Evolutionary conservation across 1,284 basidiomycete species (phyloP).

Genomic region (Ganoderma lingzhi): DNA sequence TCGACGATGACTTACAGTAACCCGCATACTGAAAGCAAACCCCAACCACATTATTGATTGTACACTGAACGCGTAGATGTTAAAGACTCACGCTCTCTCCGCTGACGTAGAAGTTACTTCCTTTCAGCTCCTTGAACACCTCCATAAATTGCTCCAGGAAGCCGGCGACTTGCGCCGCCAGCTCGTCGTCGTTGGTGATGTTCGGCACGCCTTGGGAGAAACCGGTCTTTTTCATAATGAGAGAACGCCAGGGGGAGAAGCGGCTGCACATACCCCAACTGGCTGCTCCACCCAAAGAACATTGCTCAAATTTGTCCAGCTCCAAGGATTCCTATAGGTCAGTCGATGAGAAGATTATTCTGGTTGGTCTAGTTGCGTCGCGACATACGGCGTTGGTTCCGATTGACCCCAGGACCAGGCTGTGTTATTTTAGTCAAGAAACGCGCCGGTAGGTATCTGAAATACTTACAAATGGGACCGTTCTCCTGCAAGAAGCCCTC

Average conservation of each 20-base stretch:
- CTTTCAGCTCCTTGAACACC: slow-evolving; percentile 48
- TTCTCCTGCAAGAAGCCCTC: slow-evolving; percentile 60
- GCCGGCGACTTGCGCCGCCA: slow-evolving; percentile 47
- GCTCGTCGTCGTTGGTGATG: slow-evolving; percentile 48
- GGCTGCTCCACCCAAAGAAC: slow-evolving; percentile 61
- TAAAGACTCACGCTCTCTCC: slow-evolving; percentile 43
- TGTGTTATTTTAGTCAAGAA: slow-evolving; percentile 31
- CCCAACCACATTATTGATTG: neutral
- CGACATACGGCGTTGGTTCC: slow-evolving; percentile 51
- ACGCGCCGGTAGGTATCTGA: neutral
- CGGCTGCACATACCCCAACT: slow-evolving; percentile 48
- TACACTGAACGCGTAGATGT: neutral
- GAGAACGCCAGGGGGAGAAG: neutral
- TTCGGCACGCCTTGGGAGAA: slow-evolving; percentile 46
- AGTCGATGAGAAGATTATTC: neutral
- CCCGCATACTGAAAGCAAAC: slow-evolving; percentile 44
- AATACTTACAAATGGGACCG: slow-evolving; percentile 47
- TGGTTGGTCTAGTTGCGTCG: neutral
- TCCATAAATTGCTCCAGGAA: slow-evolving; percentile 50
- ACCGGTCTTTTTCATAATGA: slow-evolving; percentile 39
- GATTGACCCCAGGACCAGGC: slow-evolving; percentile 67
- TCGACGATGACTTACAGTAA: slow-evolving; percentile 40
- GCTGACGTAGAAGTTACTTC: slow-evolving; percentile 46
- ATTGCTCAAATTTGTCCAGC: slow-evolving; percentile 54
- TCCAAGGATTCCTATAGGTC: slow-evolving; percentile 40